Conservation (phyloP, 2,329 filamentous ascomycete genomes). For the Dactylellina sp. region DNA sequence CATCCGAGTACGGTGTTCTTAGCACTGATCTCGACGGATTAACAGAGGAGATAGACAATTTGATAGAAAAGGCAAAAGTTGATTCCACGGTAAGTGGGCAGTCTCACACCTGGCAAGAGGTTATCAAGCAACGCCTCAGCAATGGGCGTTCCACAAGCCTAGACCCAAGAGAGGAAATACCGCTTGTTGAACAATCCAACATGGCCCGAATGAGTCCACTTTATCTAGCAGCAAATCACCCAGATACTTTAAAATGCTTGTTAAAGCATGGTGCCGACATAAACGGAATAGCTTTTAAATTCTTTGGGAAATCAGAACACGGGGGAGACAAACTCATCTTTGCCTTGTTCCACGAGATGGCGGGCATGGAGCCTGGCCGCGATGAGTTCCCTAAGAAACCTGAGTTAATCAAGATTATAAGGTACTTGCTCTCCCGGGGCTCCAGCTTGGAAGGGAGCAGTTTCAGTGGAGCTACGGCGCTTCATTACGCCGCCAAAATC, state of each 20-base stretch:
- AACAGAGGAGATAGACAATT: too few species aligned
- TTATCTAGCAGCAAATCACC: slow-evolving; percentile 10
- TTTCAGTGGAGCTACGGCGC: background rate
- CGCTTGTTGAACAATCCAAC: background rate
- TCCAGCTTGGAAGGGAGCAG: too few species aligned
- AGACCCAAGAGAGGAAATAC: background rate
- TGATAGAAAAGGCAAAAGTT: too few species aligned
- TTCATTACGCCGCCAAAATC: slow-evolving; percentile 17
- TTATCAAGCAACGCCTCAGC: too few species aligned
- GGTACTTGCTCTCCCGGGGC: too few species aligned
- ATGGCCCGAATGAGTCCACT: slow-evolving; percentile 12
- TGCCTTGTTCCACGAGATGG: background rate
- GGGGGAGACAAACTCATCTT: background rate
- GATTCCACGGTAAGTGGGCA: too few species aligned
- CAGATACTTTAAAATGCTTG: slow-evolving; percentile 13
- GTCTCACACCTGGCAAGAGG: too few species aligned
- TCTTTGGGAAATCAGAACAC: background rate
- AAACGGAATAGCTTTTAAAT: background rate
- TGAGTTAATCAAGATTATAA: too few species aligned
- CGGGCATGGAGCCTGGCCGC: background rate
- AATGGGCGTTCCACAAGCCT: too few species aligned
- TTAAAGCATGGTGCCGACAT: slow-evolving; percentile 25
- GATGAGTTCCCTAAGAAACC: background rate
- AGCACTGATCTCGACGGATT: too few species aligned
- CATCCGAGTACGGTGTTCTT: too few species aligned